A percentile compares a stretch with the other conserved stretches of the same genome.
These are phyloP conservation scores for Coprinopsis strossmayeri DNA, from an alignment of 768 basidiomycete genomes.

Conservation along the genomic window DNA sequence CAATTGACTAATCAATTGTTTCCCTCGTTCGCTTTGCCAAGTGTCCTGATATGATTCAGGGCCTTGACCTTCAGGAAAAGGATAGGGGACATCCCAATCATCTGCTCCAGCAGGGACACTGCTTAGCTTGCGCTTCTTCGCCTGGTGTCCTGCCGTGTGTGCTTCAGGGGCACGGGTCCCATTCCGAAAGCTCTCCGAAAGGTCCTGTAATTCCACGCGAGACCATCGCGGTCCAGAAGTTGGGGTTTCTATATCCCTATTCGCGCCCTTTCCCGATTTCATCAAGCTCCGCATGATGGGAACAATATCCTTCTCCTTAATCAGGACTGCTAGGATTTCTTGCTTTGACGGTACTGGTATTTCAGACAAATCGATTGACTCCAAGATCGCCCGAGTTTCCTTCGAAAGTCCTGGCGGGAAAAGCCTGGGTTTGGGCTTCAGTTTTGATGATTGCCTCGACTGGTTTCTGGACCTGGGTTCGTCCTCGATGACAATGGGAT, in stretches of 20 bases:
- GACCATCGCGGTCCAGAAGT: constrained; percentile 13
- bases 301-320: constrained; percentile 60
- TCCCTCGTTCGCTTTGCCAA: constrained; percentile 62
- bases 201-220: not conserved
- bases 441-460: constrained; percentile 16
- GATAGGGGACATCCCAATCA: constrained; percentile 83
- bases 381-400: no score
- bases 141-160: constrained; percentile 11
- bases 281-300: constrained; percentile 59
- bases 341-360: constrained; percentile 47
- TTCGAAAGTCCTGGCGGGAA: no score
- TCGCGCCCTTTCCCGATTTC: constrained; percentile 44
- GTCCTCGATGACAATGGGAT: constrained; percentile 72
- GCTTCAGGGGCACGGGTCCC: not conserved
- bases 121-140: constrained; percentile 58
- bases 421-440: constrained; percentile 11
- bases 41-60: constrained; percentile 55
- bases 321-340: constrained; percentile 53
- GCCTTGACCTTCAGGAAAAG: constrained; percentile 66
- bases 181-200: not conserved
- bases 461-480: constrained; percentile 33
- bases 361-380: constrained; percentile 30
- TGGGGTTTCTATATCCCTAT: constrained; percentile 6
- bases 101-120: constrained; percentile 72
- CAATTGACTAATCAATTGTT: constrained; percentile 56